Evolutionary conservation across 2,329 filamentous ascomycete genomes (phyloP), one percentile per base, ranked within the genome.

Genomic region (Elsinoe arachidis): DNA sequence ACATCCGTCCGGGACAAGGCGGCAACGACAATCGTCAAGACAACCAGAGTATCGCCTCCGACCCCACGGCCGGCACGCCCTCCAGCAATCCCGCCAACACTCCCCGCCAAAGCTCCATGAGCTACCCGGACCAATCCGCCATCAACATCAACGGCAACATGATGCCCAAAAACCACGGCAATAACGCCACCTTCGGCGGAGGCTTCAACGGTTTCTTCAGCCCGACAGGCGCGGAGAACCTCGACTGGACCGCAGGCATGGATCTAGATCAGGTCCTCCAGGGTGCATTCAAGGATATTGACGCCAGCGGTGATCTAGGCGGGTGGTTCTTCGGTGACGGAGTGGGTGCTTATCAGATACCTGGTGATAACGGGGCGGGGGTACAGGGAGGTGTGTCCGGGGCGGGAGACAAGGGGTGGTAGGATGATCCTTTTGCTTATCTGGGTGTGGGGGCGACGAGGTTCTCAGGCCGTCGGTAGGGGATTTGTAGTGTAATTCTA

Each of bases 321-420:
- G 52, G 57, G 38, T 59, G 58, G 58, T 61, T 61, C 51, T 59
- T 59, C 30, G 59, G 59, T 21, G 57, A 61, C n/a, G 59, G 59
- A 7, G 57, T 49, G 5, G 59, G 58, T 14, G 57, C 57, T 15
- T 61, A 59, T 26, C 59, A 61, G 55, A 39, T 61, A 6, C 56
- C 58, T 19, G 54, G 38, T 4, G 54, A 56, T 23, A 43, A 9
- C 17, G 49, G 49, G 9, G 19, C 17, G 9, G 46, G 14, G 14
- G 2, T 15, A 4, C 26, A 37, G 46, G 23, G 34, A 21, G 26
- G 46, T 9, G 1, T 12, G 9, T 23, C 26, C 7, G 41, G 41
- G n/a, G 11, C 19, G 19, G 19, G 11, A 23, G 41, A 46, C 7
- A 46, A 46, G 41, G 41, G 41, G 41, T 46, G 41, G 41, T 46